Evolutionary conservation across 768 basidiomycete species (phyloP).

Genomic region (Dictyophora rubrovolvata): DNA sequence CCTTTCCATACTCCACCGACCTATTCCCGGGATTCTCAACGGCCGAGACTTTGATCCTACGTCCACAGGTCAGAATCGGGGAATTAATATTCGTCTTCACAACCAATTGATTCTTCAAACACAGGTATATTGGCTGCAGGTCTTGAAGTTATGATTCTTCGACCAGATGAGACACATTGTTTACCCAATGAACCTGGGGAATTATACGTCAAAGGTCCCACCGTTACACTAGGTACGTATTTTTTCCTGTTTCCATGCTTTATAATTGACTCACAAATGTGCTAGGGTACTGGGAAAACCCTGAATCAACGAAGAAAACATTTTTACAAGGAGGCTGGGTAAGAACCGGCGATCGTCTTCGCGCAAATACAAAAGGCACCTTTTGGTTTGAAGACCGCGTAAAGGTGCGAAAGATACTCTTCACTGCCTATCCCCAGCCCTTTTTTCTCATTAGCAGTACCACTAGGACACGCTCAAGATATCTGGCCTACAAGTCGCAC

Average conservation of each 20-base stretch:
- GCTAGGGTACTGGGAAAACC: constrained; percentile 8
- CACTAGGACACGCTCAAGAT: constrained; percentile 68
- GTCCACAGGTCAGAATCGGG: constrained; percentile 27
- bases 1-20: constrained; percentile 36
- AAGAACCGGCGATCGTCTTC: constrained; percentile 26
- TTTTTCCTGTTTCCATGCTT: too few species aligned
- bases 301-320: constrained; percentile 5
- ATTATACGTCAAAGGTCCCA: constrained; percentile 45
- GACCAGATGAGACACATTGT: constrained; percentile 48
- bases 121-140: constrained; percentile 55
- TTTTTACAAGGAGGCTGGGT: constrained; percentile 4
- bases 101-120: neutral
- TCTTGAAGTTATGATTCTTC: constrained; percentile 50
- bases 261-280: neutral
- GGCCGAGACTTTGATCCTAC: constrained; percentile 22
- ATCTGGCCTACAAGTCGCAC: constrained; percentile 72
- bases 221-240: constrained; percentile 30
- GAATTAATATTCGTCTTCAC: constrained; percentile 15
- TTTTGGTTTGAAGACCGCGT: constrained; percentile 71
- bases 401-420: constrained; percentile 39
- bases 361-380: constrained; percentile 46
- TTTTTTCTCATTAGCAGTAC: neutral
- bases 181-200: constrained; percentile 54
- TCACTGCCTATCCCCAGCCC: neutral
- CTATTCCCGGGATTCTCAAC: constrained; percentile 33